Conservation (phyloP, 148 eudicot genomes). For the Cornus kousa region DNA sequence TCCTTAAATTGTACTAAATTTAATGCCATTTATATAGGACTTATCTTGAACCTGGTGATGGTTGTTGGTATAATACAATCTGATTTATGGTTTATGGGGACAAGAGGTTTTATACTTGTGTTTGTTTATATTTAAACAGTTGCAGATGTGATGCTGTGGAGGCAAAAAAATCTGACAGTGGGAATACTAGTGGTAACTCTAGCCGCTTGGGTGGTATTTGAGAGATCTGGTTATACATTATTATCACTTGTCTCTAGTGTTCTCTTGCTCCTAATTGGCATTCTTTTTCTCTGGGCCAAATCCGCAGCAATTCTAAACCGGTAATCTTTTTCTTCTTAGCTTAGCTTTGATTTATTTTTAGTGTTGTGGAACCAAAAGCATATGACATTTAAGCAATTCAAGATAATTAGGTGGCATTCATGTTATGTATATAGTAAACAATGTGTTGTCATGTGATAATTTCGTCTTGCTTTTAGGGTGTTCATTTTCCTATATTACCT, state of each 20-base stretch:
- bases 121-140: conserved; percentile 39
- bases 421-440: neutral
- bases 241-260: conserved; percentile 66
- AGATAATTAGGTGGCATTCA: neutral
- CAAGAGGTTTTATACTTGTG: neutral
- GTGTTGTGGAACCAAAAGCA: neutral
- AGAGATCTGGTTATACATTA: conserved; percentile 75
- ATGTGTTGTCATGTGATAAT: neutral
- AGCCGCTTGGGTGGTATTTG: conserved; percentile 73
- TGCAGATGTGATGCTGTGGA: conserved; percentile 93
- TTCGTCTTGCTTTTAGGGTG: conserved; percentile 1
- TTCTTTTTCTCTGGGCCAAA: conserved; percentile 89
- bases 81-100: neutral
- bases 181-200: conserved; percentile 41
- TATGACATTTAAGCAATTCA: neutral
- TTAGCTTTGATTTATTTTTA: neutral
- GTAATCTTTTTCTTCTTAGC: conserved; percentile 25
- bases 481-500: conserved; percentile 1
- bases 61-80: neutral
- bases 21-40: neutral
- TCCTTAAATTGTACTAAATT: neutral
- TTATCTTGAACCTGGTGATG: neutral
- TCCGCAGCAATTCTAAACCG: conserved; percentile 81
- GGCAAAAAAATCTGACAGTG: conserved; percentile 42
- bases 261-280: conserved; percentile 65